A percentile compares a stretch with the other conserved stretches of the same genome.
phyloP scores from a whole-genome alignment of 352 stramenopile genomes.

The Elongisporangium anandrum region DNA sequence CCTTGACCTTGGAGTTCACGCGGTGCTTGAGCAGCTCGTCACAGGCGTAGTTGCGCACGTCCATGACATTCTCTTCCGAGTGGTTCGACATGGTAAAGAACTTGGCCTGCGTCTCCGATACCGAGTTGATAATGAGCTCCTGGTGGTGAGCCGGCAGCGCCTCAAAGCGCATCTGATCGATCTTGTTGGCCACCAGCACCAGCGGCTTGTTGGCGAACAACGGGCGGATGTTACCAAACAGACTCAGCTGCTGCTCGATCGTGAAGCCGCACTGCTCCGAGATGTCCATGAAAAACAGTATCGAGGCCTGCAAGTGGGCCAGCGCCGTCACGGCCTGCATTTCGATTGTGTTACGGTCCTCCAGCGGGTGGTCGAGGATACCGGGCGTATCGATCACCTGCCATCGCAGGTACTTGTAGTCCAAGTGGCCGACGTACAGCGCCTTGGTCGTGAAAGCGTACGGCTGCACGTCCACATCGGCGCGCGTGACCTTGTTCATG shows the following conservation, averaged over 20 bases:
- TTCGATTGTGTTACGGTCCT: slow-evolving; percentile 99
- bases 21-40: slow-evolving; percentile 94
- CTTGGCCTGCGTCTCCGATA: slow-evolving; percentile 78
- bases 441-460: slow-evolving; percentile 99
- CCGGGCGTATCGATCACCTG: slow-evolving; percentile 99
- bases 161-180: slow-evolving; percentile 95
- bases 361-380: slow-evolving; percentile 99
- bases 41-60: slow-evolving; percentile 94
- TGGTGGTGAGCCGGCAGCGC: slow-evolving; percentile 76
- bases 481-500: slow-evolving; percentile 99
- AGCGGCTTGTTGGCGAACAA: slow-evolving; percentile 99
- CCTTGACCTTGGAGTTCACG: slow-evolving; percentile 93
- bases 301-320: slow-evolving; percentile 97
- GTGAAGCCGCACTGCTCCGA: slow-evolving; percentile 99
- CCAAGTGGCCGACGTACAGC: slow-evolving; percentile 99
- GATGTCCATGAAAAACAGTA: slow-evolving; percentile 99
- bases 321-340: slow-evolving; percentile 99
- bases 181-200: slow-evolving; percentile 99
- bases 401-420: slow-evolving; percentile 99
- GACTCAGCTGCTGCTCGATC: slow-evolving; percentile 96
- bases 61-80: slow-evolving; percentile 95
- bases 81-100: slow-evolving; percentile 99
- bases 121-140: slow-evolving; percentile 73
- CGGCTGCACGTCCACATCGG: slow-evolving; percentile 99
- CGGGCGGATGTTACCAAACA: slow-evolving; percentile 98